These are phyloP conservation scores for Backusella westeae DNA, from an alignment of 192 early-diverging fungal species.

Conservation along the genomic window DNA sequence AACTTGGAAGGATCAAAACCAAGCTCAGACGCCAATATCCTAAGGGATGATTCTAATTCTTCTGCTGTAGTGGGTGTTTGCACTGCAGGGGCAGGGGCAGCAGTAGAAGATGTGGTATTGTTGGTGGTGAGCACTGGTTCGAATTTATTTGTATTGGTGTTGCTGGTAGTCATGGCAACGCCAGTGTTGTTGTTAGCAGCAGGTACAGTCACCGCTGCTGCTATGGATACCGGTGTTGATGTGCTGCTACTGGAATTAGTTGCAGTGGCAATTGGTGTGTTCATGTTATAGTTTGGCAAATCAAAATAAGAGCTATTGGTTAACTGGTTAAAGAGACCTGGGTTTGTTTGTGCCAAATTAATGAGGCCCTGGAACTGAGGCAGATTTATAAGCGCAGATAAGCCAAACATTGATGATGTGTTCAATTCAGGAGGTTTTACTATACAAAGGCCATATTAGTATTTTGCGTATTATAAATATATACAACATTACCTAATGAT, in stretches of 20 bases:
- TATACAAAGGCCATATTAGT: background rate
- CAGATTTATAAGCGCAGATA: background rate
- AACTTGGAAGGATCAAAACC: constrained; percentile 22
- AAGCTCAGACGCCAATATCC: constrained; percentile 22
- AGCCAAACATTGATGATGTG: background rate
- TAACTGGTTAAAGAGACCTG: constrained; percentile 18
- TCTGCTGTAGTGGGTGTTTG: constrained; percentile 10
- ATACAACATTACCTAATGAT: background rate
- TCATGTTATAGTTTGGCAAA: background rate
- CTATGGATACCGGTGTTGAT: background rate
- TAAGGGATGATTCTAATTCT: constrained; percentile 16
- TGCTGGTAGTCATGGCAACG: background rate
- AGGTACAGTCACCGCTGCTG: background rate
- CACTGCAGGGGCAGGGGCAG: background rate
- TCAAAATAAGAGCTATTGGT: constrained; percentile 8
- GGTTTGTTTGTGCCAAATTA: constrained; percentile 16
- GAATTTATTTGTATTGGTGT: background rate
- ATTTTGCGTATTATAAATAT: background rate
- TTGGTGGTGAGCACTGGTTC: background rate
- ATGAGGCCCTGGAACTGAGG: constrained; percentile 20
- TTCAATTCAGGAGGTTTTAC: background rate
- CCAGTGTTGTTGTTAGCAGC: background rate
- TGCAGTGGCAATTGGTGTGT: background rate
- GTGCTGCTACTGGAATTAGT: background rate
- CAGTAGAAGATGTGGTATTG: background rate